These are phyloP conservation scores for Fusarium beomiforme DNA, from an alignment of 2,329 filamentous ascomycete species.

Conservation along the genomic window DNA sequence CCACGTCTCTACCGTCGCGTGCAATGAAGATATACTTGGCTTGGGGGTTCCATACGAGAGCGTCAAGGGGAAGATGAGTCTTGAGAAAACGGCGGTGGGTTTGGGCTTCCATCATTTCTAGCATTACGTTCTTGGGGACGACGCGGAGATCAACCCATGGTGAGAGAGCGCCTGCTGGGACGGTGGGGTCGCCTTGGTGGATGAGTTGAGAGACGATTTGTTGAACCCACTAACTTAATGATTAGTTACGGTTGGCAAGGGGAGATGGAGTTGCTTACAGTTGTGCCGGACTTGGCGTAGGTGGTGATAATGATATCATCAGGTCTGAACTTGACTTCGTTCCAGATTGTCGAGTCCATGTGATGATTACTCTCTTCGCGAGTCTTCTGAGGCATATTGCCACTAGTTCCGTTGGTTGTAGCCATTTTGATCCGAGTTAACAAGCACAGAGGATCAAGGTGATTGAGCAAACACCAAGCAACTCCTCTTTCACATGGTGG, in stretches of 20 bases:
- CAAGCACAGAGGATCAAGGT: background rate
- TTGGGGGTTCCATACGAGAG: background rate
- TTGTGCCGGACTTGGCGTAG: constrained; percentile 11
- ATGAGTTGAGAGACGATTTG: constrained; percentile 12
- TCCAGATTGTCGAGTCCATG: constrained; percentile 18
- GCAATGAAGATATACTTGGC: constrained; percentile 20
- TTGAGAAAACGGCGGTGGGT: constrained; percentile 9
- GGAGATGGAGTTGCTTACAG: background rate
- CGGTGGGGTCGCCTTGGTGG: background rate
- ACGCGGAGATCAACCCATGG: constrained; percentile 13
- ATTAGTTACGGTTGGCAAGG: fast-evolving
- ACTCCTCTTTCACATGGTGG: background rate
- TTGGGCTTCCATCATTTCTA: background rate
- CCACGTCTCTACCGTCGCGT: constrained; percentile 7
- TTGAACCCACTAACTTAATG: background rate
- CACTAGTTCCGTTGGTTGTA: background rate
- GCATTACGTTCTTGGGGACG: background rate
- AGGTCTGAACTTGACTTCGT: background rate
- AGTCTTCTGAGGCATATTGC: constrained; percentile 9
- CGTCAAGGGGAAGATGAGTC: constrained; percentile 2
- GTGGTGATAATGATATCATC: constrained; percentile 20
- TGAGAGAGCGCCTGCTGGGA: background rate
- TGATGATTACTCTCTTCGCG: constrained; percentile 14
- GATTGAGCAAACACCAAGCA: background rate
- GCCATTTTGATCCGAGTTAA: background rate